Base-by-base conservation (phyloP, 2,329 filamentous ascomycete species). In the Stemphylium vesicarium region DNA sequence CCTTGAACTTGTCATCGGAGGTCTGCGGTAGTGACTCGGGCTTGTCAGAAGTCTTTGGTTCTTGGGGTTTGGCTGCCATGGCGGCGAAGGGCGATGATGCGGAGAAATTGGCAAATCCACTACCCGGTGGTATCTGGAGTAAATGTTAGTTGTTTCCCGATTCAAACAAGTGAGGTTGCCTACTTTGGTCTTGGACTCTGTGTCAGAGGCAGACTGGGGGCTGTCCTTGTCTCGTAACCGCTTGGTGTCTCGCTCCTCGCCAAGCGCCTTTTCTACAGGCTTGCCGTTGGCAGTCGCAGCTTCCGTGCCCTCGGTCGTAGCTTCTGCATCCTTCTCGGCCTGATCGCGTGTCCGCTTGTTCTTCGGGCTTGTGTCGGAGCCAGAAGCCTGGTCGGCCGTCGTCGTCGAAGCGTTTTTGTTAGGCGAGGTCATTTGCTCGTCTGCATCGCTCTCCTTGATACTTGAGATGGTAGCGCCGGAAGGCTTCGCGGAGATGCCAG, bases 1-100 rank as follows among this genome's bases (percentile, higher is more conserved):
- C 68, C 38, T 79, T 79, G 68, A 90, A 90, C 6, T 79, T 79
- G 37, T 74, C 74, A 4, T 75, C 58, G 4, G 79, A 78, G 5
- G 78, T 77, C 53, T 78, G 73, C 12, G 73, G 70, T 43, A 69
- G 53, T 5, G 60, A 46, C 22, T 71, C 60, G 33, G 56, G 42
- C 20, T 59, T 54, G 10, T 62, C 64, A 6, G 61, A 43, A 4
- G 55, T 13, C 36, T 68, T 69, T 22, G 76, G 54, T 9, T 66
- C 39, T 33, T 70, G 66, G 13, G 72, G 68, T 54, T 76, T 74
- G 39, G 71, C 66, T 15, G 75, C 68, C 48, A 83, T 71, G 37
- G 77, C 70, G 44, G 78, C 75, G 59, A 84, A 83, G 4, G 81
- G 81, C 43, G 81, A 80, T 12, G 75, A 68, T 16, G 79, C 69